Conservation (phyloP, 192 early-diverging fungal genomes). For the Glomus cerebriforme region DNA sequence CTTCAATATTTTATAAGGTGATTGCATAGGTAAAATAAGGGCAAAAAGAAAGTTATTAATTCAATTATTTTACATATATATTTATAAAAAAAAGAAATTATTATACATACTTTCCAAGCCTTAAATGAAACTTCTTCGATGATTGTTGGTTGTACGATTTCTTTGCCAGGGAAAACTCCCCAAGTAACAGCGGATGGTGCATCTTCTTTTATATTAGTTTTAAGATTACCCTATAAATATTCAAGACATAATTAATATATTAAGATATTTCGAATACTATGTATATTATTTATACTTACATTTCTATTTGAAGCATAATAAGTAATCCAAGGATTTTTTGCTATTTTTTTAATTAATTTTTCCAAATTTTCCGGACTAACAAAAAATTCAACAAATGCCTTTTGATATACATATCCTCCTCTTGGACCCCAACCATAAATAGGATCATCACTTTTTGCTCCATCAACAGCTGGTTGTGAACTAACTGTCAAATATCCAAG, state of each 20-base stretch:
- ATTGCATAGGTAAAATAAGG: background rate
- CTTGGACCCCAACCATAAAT: constrained; percentile 95
- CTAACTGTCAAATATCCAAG: constrained; percentile 91
- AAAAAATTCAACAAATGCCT: constrained; percentile 98
- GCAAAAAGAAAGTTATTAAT: background rate
- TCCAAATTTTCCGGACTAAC: constrained; percentile 67
- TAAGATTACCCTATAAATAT: constrained; percentile 70
- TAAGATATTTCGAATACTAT: background rate
- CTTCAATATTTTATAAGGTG: background rate
- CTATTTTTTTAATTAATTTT: constrained; percentile 68
- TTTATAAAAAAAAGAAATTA: background rate
- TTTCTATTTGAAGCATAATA: constrained; percentile 87
- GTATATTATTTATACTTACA: constrained; percentile 34
- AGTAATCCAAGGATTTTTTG: constrained; percentile 68
- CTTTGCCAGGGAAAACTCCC: constrained; percentile 97
- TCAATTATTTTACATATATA: background rate
- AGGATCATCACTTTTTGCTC: constrained; percentile 68
- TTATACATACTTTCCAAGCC: constrained; percentile 79
- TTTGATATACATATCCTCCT: constrained; percentile 96
- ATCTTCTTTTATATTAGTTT: constrained; percentile 83
- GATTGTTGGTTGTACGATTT: constrained; percentile 95
- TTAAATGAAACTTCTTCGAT: constrained; percentile 88
- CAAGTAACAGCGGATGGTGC: constrained; percentile 96
- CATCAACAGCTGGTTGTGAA: constrained; percentile 95
- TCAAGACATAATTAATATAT: background rate